Conservation (phyloP, 371 early-diverging fungal genomes). For the Rhizomucor miehei region DNA sequence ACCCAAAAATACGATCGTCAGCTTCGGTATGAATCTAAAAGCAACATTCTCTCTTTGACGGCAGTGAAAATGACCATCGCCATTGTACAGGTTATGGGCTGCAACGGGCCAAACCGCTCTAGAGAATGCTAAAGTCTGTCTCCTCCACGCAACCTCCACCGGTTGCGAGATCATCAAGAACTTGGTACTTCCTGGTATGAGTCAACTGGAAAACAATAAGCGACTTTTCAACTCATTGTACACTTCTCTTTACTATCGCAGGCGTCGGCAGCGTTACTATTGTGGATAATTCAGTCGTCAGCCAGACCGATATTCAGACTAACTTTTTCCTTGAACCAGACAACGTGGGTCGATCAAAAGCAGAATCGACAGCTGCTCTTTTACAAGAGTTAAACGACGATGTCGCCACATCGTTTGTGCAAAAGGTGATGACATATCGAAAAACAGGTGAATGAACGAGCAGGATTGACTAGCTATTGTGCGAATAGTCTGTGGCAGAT, state of each 20-base stretch:
- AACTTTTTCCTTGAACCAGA: constrained; percentile 86
- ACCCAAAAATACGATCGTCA: constrained; percentile 92
- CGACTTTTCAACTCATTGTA: too few relatives aligned
- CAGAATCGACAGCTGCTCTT: constrained; percentile 59
- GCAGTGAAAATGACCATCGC: not conserved
- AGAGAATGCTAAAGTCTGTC: constrained; percentile 76
- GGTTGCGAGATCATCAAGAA: constrained; percentile 94
- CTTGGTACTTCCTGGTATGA: constrained; percentile 87
- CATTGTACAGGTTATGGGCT: constrained; percentile 79
- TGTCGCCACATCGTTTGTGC: constrained; percentile 58
- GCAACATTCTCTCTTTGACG: not conserved
- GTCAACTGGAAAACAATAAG: not conserved
- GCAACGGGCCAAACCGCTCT: constrained; percentile 87
- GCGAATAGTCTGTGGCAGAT: constrained; percentile 18
- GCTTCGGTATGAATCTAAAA: constrained; percentile 58
- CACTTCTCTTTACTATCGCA: constrained; percentile 20
- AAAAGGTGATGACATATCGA: constrained; percentile 36
- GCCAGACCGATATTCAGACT: constrained; percentile 67
- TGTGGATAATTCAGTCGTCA: constrained; percentile 68
- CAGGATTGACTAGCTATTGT: not conserved
- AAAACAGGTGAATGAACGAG: not conserved
- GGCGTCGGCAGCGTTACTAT: constrained; percentile 84
- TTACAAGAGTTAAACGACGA: constrained; percentile 88
- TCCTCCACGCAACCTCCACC: constrained; percentile 79
- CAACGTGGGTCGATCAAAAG: constrained; percentile 64